These are phyloP conservation scores for Microstegium vimineum DNA, from an alignment of 176 grass and related monocot genomes.

Conservation along the genomic window DNA sequence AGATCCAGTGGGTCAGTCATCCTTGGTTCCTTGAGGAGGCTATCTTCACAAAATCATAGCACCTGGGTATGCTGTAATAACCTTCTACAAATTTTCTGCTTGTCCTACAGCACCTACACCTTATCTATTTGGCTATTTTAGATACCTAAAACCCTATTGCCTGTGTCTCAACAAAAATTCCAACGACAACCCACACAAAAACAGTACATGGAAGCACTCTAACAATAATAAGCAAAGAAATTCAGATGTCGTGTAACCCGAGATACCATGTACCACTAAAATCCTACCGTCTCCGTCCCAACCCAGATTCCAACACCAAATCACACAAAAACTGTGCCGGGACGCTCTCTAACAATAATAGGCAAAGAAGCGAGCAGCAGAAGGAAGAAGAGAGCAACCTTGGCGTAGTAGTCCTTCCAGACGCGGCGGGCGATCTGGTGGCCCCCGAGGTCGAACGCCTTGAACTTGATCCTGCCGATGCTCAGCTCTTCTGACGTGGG, in stretches of 20 bases:
- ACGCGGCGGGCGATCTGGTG: conserved; percentile 69
- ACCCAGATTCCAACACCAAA: not conserved
- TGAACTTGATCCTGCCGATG: conserved; percentile 69
- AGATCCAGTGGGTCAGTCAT: not conserved
- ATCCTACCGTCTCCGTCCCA: not conserved
- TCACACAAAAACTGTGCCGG: not conserved
- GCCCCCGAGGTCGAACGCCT: conserved; percentile 61
- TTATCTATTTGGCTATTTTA: not conserved
- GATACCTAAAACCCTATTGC: conserved; percentile 1
- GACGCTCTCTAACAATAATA: not conserved
- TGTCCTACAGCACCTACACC: not conserved
- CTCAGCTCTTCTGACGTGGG: conserved; percentile 63
- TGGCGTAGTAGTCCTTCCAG: conserved; percentile 64
- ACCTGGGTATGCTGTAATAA: not conserved
- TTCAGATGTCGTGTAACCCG: not conserved
- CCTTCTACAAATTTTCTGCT: not conserved
- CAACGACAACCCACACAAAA: not conserved
- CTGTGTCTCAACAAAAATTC: not conserved
- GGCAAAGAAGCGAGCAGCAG: not conserved
- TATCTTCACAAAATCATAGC: not conserved
- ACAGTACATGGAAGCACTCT: not conserved
- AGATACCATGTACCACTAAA: not conserved
- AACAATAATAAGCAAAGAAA: not conserved
- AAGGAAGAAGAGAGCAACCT: conserved; percentile 13
- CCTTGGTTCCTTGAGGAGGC: not conserved